Evolutionary conservation across 192 early-diverging fungal species (phyloP).

Genomic region (Rhizophagus prolifer): DNA sequence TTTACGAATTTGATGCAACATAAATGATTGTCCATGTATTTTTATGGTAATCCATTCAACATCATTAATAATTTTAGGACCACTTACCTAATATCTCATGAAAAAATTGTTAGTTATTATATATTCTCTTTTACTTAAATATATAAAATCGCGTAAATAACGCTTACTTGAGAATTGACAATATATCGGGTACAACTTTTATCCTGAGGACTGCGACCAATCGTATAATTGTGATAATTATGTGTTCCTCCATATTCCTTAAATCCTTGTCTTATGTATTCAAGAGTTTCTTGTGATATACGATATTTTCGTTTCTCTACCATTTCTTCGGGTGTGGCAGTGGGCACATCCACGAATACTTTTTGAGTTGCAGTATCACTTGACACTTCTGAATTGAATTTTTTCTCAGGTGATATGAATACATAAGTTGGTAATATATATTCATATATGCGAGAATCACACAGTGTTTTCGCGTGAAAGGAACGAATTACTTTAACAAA

Average conservation of each 20-base stretch:
- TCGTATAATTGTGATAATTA: slow-evolving; percentile 96
- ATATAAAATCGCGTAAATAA: not conserved
- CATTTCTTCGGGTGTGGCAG: slow-evolving; percentile 62
- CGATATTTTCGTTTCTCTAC: slow-evolving; percentile 62
- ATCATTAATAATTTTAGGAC: slow-evolving; percentile 65
- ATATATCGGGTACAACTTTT: slow-evolving; percentile 81
- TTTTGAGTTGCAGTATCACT: not conserved
- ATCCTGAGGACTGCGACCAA: slow-evolving; percentile 74
- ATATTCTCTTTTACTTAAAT: not conserved
- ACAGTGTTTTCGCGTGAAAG: slow-evolving; percentile 90
- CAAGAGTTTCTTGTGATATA: slow-evolving; percentile 59
- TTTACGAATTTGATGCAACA: slow-evolving; percentile 99
- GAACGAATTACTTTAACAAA: slow-evolving; percentile 66
- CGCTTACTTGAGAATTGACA: slow-evolving; percentile 67
- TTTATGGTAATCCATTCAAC: slow-evolving; percentile 92
- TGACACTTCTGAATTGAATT: not conserved
- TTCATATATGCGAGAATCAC: slow-evolving; percentile 95
- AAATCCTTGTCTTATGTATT: slow-evolving; percentile 66
- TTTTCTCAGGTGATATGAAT: slow-evolving; percentile 50
- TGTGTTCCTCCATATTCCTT: slow-evolving; percentile 78
- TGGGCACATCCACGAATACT: slow-evolving; percentile 32
- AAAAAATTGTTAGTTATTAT: not conserved
- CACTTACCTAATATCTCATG: slow-evolving; percentile 40
- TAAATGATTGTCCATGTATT: slow-evolving; percentile 94
- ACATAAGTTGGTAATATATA: slow-evolving; percentile 94